Base-by-base conservation (phyloP, 176 grass and related monocot species). In the Zoysia pacifica region DNA sequence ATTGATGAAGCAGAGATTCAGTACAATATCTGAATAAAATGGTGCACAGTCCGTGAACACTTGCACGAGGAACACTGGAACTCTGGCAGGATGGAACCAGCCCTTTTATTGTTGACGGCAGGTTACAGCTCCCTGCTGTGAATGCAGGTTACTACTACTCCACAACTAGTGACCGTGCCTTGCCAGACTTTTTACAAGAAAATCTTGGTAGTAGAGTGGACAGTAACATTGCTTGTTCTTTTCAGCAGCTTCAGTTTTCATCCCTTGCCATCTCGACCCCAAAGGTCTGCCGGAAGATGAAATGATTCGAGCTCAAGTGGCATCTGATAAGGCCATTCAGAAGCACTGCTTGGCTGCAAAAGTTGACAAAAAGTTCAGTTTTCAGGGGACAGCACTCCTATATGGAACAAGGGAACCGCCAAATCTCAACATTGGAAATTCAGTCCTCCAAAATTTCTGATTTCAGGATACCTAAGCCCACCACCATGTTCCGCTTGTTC, bases 261-360 rank as follows among this genome's bases (percentile, higher is more conserved):
- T 36, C 56, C 60, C 46, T 20, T 73, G 4, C 10, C 64, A 15
- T 76, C 47, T 54, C 19, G 14, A 54, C 46, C 69, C 5, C 9
- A 10, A 12, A 39, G 65, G 54, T 19, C 12, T 60, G 19, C 45
- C 19, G 44, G 9, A 67, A 72, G 15, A 68, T 11, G 39, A 38
- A 35, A 13, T 9, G 45, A 69, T 53, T 61, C 15, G 6, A n/a
- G 54, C 8, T 62, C 6, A 36, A 53, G 58, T 20, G 20, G 55
- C 42, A 6, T 10, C 10, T 8, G 15, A 75, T 36, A 58, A 83
- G 44, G 65, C 65, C 48, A 60, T 41, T 49, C 16, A 36, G 74
- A n/a, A 87, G 46, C 42, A 55, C 7, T 62, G 36, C 74, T 60
- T 87, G 60, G 66, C 16, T 42, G 50, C 5, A 38, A 60, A 45